Percentiles rank a stretch among this genome's conserved stretches.
These are phyloP conservation scores for Phaffia rhodozyma DNA, from an alignment of 1,284 basidiomycete species.

Conservation along the genomic window DNA sequence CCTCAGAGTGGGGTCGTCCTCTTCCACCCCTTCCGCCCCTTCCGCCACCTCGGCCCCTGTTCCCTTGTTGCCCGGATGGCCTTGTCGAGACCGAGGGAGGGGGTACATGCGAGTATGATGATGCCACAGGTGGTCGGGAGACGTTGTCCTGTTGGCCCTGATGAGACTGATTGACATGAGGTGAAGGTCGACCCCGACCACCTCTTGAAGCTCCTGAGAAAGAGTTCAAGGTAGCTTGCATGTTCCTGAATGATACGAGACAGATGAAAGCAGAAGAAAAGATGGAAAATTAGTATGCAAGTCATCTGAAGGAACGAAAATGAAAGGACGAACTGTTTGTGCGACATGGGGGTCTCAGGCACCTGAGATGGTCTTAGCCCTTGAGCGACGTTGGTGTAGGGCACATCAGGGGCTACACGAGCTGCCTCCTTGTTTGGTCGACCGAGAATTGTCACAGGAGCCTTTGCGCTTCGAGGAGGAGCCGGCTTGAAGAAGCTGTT, in stretches of 20 bases:
- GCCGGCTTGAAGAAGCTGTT: constrained; percentile 11
- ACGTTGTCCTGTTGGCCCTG: not conserved
- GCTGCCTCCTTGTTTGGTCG: not conserved
- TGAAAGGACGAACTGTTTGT: constrained; percentile 1
- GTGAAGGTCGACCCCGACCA: not conserved
- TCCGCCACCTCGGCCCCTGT: constrained; percentile 8
- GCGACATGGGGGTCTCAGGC: not conserved
- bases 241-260: not conserved
- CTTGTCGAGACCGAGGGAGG: not conserved
- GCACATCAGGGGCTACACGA: not conserved
- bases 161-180: not conserved
- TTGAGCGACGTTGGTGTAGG: constrained; percentile 11
- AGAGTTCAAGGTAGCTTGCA: not conserved
- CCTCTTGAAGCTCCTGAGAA: not conserved
- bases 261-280: not conserved
- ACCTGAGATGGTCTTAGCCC: constrained; percentile 7
- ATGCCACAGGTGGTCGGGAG: not conserved
- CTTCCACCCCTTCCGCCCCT: constrained; percentile 2
- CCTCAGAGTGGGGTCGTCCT: not conserved
- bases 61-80: not conserved
- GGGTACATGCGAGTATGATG: not conserved
- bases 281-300: not conserved
- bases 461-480: not conserved
- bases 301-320: not conserved
- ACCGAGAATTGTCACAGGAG: not conserved